phyloP scores from a whole-genome alignment of 208 protist species.

The Leptomonas pyrrhocoris region DNA sequence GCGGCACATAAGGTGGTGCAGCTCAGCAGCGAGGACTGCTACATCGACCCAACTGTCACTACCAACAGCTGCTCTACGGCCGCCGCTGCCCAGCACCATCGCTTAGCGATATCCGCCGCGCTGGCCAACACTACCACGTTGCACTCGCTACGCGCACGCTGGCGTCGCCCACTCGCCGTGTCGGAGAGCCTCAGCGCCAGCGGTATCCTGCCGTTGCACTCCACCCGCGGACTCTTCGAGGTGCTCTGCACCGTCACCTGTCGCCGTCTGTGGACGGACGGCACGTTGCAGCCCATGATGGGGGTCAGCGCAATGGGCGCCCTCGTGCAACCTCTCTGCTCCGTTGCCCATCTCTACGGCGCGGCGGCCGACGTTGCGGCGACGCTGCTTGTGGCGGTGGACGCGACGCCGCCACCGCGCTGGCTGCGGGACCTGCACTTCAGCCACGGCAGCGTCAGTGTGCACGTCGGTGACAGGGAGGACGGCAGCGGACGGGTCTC shows the following conservation, averaged over 20 bases:
- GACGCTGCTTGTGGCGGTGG: conserved; percentile 24
- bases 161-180: conserved; percentile 31
- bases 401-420: conserved; percentile 24
- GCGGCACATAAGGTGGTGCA: background rate
- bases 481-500: background rate
- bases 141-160: conserved; percentile 21
- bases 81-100: background rate
- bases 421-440: conserved; percentile 23
- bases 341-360: conserved; percentile 18
- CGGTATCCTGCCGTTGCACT: conserved; percentile 40
- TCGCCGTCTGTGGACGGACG: conserved; percentile 32
- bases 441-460: conserved; percentile 15
- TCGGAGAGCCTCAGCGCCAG: conserved; percentile 22
- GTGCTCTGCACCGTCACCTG: conserved; percentile 46
- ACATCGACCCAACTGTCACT: background rate
- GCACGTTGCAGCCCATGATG: conserved; percentile 27
- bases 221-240: conserved; percentile 45
- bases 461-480: background rate
- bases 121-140: conserved; percentile 9
- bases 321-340: conserved; percentile 11
- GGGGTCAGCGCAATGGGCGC: conserved; percentile 22
- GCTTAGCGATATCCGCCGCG: background rate
- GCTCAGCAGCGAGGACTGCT: background rate
- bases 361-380: conserved; percentile 9
- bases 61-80: background rate